Evolutionary conservation across 129 eudicot species (phyloP), one percentile per base, ranked within the genome.

Genomic region (Flaveria robusta): DNA sequence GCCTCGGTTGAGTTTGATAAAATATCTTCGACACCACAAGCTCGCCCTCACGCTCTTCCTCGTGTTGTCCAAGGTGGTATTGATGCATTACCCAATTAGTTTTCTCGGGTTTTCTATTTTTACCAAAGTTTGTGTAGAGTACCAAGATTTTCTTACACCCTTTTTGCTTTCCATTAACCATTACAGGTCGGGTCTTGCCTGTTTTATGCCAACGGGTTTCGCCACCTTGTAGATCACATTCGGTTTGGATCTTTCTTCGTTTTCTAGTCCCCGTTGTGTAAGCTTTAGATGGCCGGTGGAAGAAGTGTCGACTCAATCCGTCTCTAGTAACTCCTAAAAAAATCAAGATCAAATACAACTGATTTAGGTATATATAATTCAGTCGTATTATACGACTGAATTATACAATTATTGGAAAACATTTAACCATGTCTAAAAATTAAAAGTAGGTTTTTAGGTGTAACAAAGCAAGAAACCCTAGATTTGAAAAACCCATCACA

Each of bases 1-100:
- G 99, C 51, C 99, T 74, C 0, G 99, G 99, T 74, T 95, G 99
- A 58, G 99, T 95, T 41, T 95, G 99, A 74, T 86, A 95, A 79
- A 95, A 95, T 41, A 95, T 95, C 77, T 95, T 95, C 1, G 99
- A 95, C 11, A 95, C 99, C 56, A 95, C 99, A 13, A 95, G 93
- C 73, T 95, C 99, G 0, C 99, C 99, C 67, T 95, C 99, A 34
- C 83, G 89, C 81, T 95, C 99, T 58, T 95, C 99, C 74, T 95
- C 99, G 15, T 89, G 87, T 50, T 87, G 96, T 20, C 99, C 99
- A 22, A 95, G 83, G 78, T 95, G 99, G 85, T 91, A 95, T 50
- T 95, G 97, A 68, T 95, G 99, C 99, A 95, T 95, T 41, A 95
- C 99, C 99, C 99, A 95, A 43, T 91, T 95, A 0, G 99, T 95